Evolutionary conservation across 1,284 basidiomycete genomes (phyloP), one percentile per base, ranked within the genome.

Genomic region (Fomitopsis schrenkii): DNA sequence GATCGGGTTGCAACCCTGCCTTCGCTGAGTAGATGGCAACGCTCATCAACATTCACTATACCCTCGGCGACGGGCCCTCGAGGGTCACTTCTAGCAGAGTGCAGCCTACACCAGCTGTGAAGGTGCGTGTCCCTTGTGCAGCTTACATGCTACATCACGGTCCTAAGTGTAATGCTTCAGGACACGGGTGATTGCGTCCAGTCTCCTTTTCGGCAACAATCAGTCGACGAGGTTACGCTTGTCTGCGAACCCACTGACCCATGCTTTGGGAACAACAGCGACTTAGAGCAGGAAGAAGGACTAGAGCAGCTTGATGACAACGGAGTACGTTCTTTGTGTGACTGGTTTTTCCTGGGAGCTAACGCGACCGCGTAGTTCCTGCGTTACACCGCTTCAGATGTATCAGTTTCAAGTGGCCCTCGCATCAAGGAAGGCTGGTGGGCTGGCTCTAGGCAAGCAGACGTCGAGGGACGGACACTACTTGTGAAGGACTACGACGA

Each of bases 11-110:
- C 9, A 30, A 6, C 22, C 40, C 28, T 46, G 57, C 6, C 15
- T 17, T 44, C 22, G 17, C 10, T n/a, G 46, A 36, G 9, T 53
- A 83, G 82, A 72, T 82, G 10, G 75, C 80, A 2, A 79, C 80
- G 0, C 74, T 83, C 10, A 79, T 83, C 54, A 78, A 82, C 57
- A 77, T 83, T 19, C 81, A 83, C 62, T 75, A 79, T 59, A 72
- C 76, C 12, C 67, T 82, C 30, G 70, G 71, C 12, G 65, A 65
- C 58, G 15, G 52, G 15, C 28, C 22, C 50, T n/a, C 46, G 5
- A 54, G 45, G 15, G 17, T 4, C 7, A 4, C 12, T 55, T 10
- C 22, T 19, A n/a, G 5, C 9, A 8, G 2, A 10, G 3, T 40
- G 12, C 38, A 40, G 12, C 12, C 38, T 40, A 15, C 38, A 40